Evolutionary conservation across 108 stramenopile species (phyloP), one percentile per base, ranked within the genome.

Genomic region (Skeletonema menzelii): DNA sequence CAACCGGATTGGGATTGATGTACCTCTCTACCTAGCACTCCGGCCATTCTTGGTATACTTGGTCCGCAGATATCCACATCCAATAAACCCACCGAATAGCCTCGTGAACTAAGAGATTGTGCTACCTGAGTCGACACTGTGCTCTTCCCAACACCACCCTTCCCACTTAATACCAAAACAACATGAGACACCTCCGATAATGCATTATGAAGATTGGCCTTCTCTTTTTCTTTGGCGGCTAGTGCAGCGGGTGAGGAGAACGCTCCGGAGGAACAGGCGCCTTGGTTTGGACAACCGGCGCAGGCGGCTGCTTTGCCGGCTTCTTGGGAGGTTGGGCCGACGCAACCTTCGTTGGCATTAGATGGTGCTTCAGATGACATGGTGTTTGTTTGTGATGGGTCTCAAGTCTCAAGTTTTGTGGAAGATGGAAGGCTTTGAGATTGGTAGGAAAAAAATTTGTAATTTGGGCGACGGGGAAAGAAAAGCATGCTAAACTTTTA

Each of bases 21-120:
- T 28, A 97, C 90, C 30, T 76, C 75, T 8, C 85, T 85, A 15
- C 77, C 73, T 11, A 58, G 17, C 46, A 86, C 86, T n/a, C 69
- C 77, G 12, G 92, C 82, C 97, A 99, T 98, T 7, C 96, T 92
- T 20, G 98, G 97, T 14, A 95, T 93, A 58, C 95, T 95, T 5
- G 99, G 99, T 7, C 99, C 99, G 69, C 98, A 99, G 14, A 99
- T 93, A 76, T 99, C 99, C 3, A 99, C 91, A 77, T 99, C 99
- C 42, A 99, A 77, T 44, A 99, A 74, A 1, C 99, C 99, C 35
- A 99, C 98, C 38, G 90, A 86, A 65, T 95, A 94, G 14, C 97
- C 98, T 60, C 91, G 76, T 0, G 77, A 68, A 6, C 97, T 92
- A 27, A 99, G 77, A 0, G 95, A 82, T 63, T 95, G 96, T 5